phyloP scores from a whole-genome alignment of 1,139 yeast genomes.

The Pichia sp. region DNA sequence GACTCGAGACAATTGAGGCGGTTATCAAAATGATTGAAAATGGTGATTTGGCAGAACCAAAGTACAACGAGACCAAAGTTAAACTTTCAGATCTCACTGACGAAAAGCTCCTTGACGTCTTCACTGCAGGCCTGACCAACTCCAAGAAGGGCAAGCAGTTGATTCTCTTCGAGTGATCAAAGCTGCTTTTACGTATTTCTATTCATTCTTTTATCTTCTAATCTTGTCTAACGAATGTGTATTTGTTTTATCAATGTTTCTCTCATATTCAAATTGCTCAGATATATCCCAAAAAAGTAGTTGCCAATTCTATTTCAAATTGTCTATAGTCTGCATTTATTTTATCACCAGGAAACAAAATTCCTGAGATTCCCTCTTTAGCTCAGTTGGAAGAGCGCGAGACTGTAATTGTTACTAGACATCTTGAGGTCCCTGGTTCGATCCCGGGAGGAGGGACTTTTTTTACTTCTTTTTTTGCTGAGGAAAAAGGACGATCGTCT shows the following conservation, averaged over 20 bases:
- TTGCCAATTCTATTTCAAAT: too few relatives aligned
- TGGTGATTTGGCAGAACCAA: conserved; percentile 60
- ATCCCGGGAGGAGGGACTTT: conserved; percentile 20
- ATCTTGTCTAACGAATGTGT: too few relatives aligned
- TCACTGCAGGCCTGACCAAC: conserved; percentile 42
- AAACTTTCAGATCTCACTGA: conserved; percentile 40
- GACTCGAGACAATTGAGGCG: conserved; percentile 54
- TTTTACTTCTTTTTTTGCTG: neutral
- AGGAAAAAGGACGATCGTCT: neutral
- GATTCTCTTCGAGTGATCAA: conserved; percentile 18
- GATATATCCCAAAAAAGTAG: too few relatives aligned
- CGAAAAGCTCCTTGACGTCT: conserved; percentile 48
- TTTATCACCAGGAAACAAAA: neutral
- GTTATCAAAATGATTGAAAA: conserved; percentile 64
- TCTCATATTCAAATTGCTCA: too few relatives aligned
- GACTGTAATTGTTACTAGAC: conserved; percentile 19
- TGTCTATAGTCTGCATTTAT: too few relatives aligned
- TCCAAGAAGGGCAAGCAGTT: conserved; percentile 32
- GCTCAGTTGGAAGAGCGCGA: conserved; percentile 23
- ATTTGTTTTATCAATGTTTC: too few relatives aligned
- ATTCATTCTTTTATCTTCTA: too few relatives aligned
- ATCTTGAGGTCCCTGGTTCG: conserved; percentile 22
- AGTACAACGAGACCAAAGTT: conserved; percentile 47
- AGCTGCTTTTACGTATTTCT: too few relatives aligned
- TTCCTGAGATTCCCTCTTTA: conserved; percentile 14